These are phyloP conservation scores for Kwoniella botswanensis DNA, from an alignment of 768 basidiomycete genomes.

Conservation along the genomic window DNA sequence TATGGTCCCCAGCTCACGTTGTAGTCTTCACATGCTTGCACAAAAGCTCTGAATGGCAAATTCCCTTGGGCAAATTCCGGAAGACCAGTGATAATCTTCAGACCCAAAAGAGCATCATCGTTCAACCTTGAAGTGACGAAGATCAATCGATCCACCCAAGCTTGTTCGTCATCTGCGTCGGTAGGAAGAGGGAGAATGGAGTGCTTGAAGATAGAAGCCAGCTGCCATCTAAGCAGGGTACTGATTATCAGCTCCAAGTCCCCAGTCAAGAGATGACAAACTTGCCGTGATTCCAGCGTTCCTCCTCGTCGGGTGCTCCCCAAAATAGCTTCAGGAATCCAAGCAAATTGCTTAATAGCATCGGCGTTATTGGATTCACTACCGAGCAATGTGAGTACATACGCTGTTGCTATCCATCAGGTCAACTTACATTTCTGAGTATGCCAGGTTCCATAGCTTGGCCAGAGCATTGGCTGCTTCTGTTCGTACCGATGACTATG, in stretches of 20 bases:
- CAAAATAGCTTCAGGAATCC: conserved; percentile 84
- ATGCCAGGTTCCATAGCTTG: conserved; percentile 78
- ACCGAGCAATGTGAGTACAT: background rate
- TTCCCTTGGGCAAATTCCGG: conserved; percentile 65
- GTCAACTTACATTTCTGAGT: conserved; percentile 79
- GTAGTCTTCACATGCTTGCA: conserved; percentile 75
- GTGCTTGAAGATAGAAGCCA: conserved; percentile 69
- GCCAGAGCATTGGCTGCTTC: conserved; percentile 80
- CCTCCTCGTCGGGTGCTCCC: conserved; percentile 60
- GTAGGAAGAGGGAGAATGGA: conserved; percentile 80
- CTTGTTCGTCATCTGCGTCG: conserved; percentile 66
- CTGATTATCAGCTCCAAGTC: background rate
- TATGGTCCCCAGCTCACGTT: conserved; percentile 67
- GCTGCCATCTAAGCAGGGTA: conserved; percentile 28
- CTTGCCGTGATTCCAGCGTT: conserved; percentile 68
- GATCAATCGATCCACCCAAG: conserved; percentile 85
- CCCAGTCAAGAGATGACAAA: background rate
- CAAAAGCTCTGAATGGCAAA: conserved; percentile 69
- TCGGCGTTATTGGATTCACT: conserved; percentile 80
- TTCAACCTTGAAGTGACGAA: conserved; percentile 72
- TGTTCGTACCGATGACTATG: conserved; percentile 54
- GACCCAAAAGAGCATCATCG: conserved; percentile 64
- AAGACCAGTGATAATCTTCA: conserved; percentile 70
- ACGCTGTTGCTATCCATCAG: no score
- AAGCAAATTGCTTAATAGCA: conserved; percentile 80